Evolutionary conservation across 129 eudicot species (phyloP), one percentile per base, ranked within the genome.

Genomic region (Saposhnikovia divaricata): DNA sequence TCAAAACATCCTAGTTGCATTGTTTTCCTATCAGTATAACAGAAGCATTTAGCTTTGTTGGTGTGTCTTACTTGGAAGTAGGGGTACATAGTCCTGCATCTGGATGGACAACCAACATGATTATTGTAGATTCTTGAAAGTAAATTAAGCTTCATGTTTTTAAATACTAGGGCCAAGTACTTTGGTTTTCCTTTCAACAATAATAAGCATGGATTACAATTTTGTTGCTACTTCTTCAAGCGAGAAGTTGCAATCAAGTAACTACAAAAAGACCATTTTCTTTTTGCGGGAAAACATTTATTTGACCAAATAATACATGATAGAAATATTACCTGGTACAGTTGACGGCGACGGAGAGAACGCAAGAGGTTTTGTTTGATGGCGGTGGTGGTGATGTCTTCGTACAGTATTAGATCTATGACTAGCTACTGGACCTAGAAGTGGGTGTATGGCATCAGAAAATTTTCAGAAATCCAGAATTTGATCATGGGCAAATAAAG

Each of bases 261-360:
- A 71, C 75, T 39, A 39, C 25, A 5, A 37, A 21, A 71, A 39
- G 27, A 9, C 46, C 21, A 19, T 39, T 34, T 66, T 13, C 40
- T 13, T 31, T 39, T 72, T 9, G 21, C 0, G 2, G 38, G 34
- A 73, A 43, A 44, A 73, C 55, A 43, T 23, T 43, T 4, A 21
- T 72, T 73, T 44, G 77, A 73, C 77, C 4, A 73, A 42, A 73
- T 44, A 23, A n/a, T 25, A 25, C 40, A 75, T 31, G 27, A 25
- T 75, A n/a, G 38, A n/a, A n/a, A 47, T 59, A 48, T 78, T 84
- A 91, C 98, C 98, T 88, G 97, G 87, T 79, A 79, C 77, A 21
- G 89, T 77, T 15, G 97, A 85, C 53, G 98, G 97, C 82, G 97
- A 83, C 40, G 96, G 96, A 63, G 98, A 74, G 79, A 88, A 53